Percentiles rank a stretch among this genome's conserved stretches.
These are phyloP conservation scores for Pyracantha coccinea DNA, from an alignment of 331 rosid genomes.

Conservation along the genomic window DNA sequence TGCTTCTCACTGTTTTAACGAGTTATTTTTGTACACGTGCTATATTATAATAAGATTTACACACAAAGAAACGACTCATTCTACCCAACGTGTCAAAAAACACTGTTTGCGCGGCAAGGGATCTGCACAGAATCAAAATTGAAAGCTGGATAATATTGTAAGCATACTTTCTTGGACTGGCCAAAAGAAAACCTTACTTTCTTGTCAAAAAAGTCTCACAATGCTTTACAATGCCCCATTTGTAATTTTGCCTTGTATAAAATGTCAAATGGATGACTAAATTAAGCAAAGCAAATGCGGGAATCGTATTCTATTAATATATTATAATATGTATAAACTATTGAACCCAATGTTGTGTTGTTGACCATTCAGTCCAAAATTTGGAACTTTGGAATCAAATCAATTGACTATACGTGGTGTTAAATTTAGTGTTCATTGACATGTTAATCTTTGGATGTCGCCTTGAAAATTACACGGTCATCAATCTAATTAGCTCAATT, in stretches of 20 bases:
- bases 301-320: not conserved
- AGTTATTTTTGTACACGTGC: no score
- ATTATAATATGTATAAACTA: not conserved
- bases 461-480: not conserved
- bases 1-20: no score
- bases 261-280: not conserved
- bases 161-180: not conserved
- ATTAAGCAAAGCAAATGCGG: not conserved
- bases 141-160: not conserved
- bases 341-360: not conserved
- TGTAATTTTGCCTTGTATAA: not conserved
- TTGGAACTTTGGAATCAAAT: not conserved
- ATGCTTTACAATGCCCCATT: not conserved
- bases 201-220: not conserved
- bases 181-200: not conserved
- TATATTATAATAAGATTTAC: no score
- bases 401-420: not conserved
- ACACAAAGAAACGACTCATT: fast-evolving
- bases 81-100: no score
- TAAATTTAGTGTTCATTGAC: not conserved
- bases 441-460: not conserved
- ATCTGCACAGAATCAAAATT: not conserved
- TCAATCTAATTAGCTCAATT: not conserved
- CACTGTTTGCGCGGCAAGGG: not conserved
- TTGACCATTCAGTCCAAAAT: not conserved